A percentile compares a stretch with the other conserved stretches of the same genome.
phyloP scores from a whole-genome alignment of 2,329 filamentous ascomycete genomes.

The Ascomycota sp. region DNA sequence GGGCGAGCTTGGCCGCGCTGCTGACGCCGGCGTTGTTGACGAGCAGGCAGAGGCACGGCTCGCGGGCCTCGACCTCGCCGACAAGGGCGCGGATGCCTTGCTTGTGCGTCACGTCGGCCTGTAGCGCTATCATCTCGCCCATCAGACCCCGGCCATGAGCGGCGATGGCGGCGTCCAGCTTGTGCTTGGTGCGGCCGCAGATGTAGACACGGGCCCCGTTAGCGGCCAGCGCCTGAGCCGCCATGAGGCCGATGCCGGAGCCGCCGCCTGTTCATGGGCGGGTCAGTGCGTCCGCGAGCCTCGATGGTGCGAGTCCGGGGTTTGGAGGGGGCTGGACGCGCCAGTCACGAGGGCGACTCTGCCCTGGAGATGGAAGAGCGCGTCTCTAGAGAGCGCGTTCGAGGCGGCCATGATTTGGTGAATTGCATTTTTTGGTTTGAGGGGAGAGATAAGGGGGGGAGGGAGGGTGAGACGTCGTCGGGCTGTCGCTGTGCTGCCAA shows the following conservation, averaged over 20 bases:
- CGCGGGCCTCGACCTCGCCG: slow-evolving; percentile 29
- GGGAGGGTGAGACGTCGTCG: too few relatives aligned
- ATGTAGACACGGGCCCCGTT: slow-evolving; percentile 53
- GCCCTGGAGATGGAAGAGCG: slow-evolving; percentile 19
- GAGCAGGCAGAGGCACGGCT: slow-evolving; percentile 37
- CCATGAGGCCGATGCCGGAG: slow-evolving; percentile 47
- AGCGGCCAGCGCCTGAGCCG: slow-evolving; percentile 39
- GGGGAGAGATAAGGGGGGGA: too few relatives aligned
- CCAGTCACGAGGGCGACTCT: slow-evolving; percentile 24
- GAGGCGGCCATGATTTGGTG: slow-evolving; percentile 2
- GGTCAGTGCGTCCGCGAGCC: too few relatives aligned
- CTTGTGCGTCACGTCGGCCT: slow-evolving; percentile 40
- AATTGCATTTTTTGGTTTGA: too few relatives aligned
- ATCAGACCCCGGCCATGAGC: slow-evolving; percentile 29
- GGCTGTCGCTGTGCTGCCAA: too few relatives aligned
- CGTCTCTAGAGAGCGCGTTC: slow-evolving; percentile 12
- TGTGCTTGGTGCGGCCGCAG: slow-evolving; percentile 39
- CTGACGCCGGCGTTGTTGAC: slow-evolving; percentile 47
- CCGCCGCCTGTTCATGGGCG: too few relatives aligned
- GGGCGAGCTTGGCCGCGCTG: slow-evolving; percentile 24
- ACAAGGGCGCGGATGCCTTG: slow-evolving; percentile 34
- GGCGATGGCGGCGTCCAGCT: slow-evolving; percentile 35
- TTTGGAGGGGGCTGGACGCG: too few relatives aligned
- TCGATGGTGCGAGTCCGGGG: too few relatives aligned
- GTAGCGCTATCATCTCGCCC: slow-evolving; percentile 35